Base-by-base conservation (phyloP, 768 basidiomycete genomes). In the Termitomyces bulborhizus region DNA sequence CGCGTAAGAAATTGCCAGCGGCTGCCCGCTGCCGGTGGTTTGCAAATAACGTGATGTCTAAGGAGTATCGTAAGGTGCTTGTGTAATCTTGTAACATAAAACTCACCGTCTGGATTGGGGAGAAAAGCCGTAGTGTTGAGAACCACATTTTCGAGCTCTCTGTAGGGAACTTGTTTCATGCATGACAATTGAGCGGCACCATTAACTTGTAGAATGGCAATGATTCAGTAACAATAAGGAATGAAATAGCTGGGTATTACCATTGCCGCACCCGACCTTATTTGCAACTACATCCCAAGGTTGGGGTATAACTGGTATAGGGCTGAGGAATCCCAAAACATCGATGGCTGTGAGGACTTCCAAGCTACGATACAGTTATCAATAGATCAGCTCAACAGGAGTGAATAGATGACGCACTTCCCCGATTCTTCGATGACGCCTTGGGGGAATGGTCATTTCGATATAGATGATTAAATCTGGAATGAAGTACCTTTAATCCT, bases 21-120 rank as follows among this genome's bases (percentile, higher is more conserved):
- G 57, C 50, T 15, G 51, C 42, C 29, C 68, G 59, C 36, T 53
- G 48, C 32, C 2, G 2, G 1, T 42, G 62, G 46, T 75, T 71
- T 11, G 66, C 54, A 59, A 72, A 73, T 29, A 70, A 56, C 11
- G 69, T 71, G 15, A 71, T 66, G 56, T 66, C 71, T 63, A 24
- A 12, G 11, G 27, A 34, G 15, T 29, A 13, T 27, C 24, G 15
- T 8, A 2, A 34, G 21, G 21, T 1, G 12, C 13, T 21, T 26
- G 7, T 43, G 15, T 6, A 34, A 31, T 21, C 12, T 29, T 15
- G 16, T 31, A n/a, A 12, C 12, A 12, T 34, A 27, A 21, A 4
- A 8, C 69, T 34, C 45, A 73, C 73, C 64, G 55, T 74, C 73
- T n/a, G 54, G 53, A 3, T 71, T 61, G 11, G 68, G 65, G 15